Percentiles rank a stretch among this genome's conserved stretches.
Conservation (phyloP, 805 yeast species). For the Lipomyces yamadae region DNA sequence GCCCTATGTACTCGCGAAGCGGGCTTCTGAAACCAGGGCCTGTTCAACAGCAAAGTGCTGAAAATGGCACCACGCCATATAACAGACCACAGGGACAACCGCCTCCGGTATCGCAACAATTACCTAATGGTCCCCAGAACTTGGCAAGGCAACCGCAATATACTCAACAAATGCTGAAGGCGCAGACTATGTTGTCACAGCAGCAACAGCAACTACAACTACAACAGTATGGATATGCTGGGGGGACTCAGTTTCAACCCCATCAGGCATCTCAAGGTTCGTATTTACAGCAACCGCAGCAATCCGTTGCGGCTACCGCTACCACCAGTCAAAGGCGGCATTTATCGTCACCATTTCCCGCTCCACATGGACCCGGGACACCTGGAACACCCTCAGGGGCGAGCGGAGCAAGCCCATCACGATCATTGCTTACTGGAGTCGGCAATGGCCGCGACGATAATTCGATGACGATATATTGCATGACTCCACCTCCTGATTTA, state of each 20-base stretch:
- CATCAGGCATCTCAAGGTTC: conserved; percentile 16
- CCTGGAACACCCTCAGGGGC: conserved; percentile 33
- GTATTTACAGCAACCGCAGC: conserved; percentile 18
- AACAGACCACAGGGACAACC: conserved; percentile 5
- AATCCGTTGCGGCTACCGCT: conserved; percentile 10
- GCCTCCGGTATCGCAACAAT: conserved; percentile 10
- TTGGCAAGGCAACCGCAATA: conserved; percentile 4
- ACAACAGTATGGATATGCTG: conserved; percentile 11
- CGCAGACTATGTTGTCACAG: conserved; percentile 11
- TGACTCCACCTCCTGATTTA: conserved; percentile 33
- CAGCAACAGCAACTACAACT: conserved; percentile 23
- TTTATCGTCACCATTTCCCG: conserved; percentile 33
- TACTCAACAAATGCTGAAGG: neutral
- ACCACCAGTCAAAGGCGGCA: conserved; percentile 24
- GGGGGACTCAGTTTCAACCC: conserved; percentile 11
- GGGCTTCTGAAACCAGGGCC: conserved; percentile 19
- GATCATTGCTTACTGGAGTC: conserved; percentile 7
- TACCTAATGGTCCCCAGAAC: conserved; percentile 1
- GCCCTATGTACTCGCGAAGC: conserved; percentile 23
- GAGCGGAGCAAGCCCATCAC: conserved; percentile 24
- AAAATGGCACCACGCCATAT: conserved; percentile 1
- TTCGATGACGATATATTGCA: conserved; percentile 24
- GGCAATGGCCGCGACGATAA: conserved; percentile 27
- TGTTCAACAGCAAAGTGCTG: conserved; percentile 20
- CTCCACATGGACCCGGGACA: conserved; percentile 22